These are phyloP conservation scores for Annulohypoxylon moriforme DNA, from an alignment of 495 filamentous ascomycete species.

Conservation along the genomic window DNA sequence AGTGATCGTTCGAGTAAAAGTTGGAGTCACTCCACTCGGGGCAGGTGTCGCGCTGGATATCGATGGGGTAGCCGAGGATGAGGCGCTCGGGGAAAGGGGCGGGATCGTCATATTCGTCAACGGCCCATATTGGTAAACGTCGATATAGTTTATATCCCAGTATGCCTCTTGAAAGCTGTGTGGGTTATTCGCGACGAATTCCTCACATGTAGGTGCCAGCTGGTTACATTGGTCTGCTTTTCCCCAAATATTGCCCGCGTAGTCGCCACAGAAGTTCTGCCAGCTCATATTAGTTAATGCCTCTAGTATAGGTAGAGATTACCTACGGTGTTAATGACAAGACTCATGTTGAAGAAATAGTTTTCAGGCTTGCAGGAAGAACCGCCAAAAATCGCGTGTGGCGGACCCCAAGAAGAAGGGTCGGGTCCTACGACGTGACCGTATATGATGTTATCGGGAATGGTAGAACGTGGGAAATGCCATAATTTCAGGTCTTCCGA, in stretches of 20 bases:
- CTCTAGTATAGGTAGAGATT: too few species aligned
- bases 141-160: constrained; percentile 78
- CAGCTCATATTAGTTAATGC: constrained; percentile 6
- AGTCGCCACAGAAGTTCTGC: constrained; percentile 84
- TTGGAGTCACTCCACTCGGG: constrained; percentile 22
- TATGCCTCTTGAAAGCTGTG: constrained; percentile 69
- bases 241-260: constrained; percentile 76
- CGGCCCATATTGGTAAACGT: constrained; percentile 63
- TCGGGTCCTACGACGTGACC: constrained; percentile 65
- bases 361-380: constrained; percentile 39
- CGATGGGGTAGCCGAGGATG: constrained; percentile 4
- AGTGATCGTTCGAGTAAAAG: constrained; percentile 44
- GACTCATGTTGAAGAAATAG: constrained; percentile 48
- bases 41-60: not conserved
- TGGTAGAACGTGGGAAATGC: constrained; percentile 71
- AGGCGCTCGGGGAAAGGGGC: constrained; percentile 1
- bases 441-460: constrained; percentile 66
- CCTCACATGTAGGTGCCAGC: constrained; percentile 66
- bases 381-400: constrained; percentile 52
- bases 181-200: constrained; percentile 73
- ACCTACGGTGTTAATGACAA: constrained; percentile 46
- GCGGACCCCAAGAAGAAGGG: constrained; percentile 69
- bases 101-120: constrained; percentile 24
- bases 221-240: constrained; percentile 51
- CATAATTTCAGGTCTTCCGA: constrained; percentile 72